phyloP scores from a whole-genome alignment of 2,329 filamentous ascomycete genomes.

The Mollisia scopiformis region DNA sequence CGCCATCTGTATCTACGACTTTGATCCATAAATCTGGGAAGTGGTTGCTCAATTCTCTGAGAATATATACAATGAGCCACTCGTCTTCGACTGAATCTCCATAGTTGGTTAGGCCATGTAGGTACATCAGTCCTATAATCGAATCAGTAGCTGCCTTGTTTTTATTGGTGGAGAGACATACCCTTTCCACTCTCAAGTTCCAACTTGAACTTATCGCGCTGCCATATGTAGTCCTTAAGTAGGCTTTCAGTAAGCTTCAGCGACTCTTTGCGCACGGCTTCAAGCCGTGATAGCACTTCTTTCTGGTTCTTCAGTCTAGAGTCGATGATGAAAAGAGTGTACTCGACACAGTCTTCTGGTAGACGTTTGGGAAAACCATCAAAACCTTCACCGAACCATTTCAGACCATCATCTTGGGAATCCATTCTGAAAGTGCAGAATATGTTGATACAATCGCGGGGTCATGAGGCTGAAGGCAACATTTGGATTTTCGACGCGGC shows the following conservation, averaged over 20 bases:
- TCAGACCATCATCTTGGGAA: constrained; percentile 55
- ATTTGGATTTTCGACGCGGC: constrained; percentile 1
- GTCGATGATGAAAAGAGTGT: constrained; percentile 75
- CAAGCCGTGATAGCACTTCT: constrained; percentile 65
- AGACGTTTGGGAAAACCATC: constrained; percentile 61
- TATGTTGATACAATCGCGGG: not conserved
- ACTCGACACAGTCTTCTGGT: constrained; percentile 85
- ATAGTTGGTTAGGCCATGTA: constrained; percentile 81
- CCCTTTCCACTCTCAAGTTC: constrained; percentile 60
- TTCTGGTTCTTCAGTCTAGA: constrained; percentile 54
- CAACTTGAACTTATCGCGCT: constrained; percentile 77
- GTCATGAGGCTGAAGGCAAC: constrained; percentile 10
- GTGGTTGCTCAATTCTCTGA: constrained; percentile 77
- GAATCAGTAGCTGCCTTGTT: not conserved
- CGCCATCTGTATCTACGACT: constrained; percentile 85
- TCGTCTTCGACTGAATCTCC: constrained; percentile 96
- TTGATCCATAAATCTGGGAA: constrained; percentile 80
- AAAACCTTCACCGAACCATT: constrained; percentile 69
- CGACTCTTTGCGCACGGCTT: constrained; percentile 71
- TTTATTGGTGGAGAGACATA: constrained; percentile 37
- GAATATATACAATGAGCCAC: constrained; percentile 91
- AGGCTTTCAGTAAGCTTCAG: constrained; percentile 63
- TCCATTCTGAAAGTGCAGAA: constrained; percentile 35
- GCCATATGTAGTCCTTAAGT: constrained; percentile 92
- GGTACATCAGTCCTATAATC: constrained; percentile 54